Conservation (phyloP, 441 rosid species). For the Isatis lusitanica region DNA sequence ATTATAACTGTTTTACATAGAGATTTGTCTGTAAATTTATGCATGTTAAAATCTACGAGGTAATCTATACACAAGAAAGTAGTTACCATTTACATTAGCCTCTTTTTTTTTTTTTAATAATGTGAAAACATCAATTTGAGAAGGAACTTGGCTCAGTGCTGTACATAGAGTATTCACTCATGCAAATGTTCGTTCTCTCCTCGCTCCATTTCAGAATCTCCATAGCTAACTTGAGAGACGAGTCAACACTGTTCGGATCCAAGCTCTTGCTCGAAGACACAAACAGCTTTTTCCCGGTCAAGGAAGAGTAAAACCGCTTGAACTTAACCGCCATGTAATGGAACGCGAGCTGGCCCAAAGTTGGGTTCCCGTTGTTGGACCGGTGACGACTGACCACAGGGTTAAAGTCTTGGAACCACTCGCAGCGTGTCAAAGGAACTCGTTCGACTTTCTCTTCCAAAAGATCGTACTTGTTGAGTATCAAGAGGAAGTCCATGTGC, state of each 20-base stretch:
- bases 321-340: constrained; percentile 87
- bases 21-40: constrained; percentile 23
- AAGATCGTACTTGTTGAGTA: constrained; percentile 81
- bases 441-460: constrained; percentile 84
- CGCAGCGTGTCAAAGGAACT: constrained; percentile 61
- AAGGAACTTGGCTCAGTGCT: constrained; percentile 86
- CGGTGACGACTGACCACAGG: constrained; percentile 72
- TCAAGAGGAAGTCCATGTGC: constrained; percentile 83
- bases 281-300: constrained; percentile 75
- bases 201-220: constrained; percentile 97
- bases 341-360: constrained; percentile 80
- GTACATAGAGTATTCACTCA: constrained; percentile 75
- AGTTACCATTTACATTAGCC: constrained; percentile 28
- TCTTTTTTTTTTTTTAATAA: constrained; percentile 4
- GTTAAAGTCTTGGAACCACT: constrained; percentile 92
- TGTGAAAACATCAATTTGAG: constrained; percentile 47
- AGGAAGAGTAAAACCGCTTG: constrained; percentile 75
- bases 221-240: constrained; percentile 70
- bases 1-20: constrained; percentile 9
- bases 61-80: constrained; percentile 31
- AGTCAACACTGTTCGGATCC: constrained; percentile 70
- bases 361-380: constrained; percentile 59
- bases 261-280: constrained; percentile 73
- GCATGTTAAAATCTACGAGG: background rate
- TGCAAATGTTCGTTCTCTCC: constrained; percentile 67